These are phyloP conservation scores for Hemileccinum impolitum DNA, from an alignment of 768 basidiomycete genomes.

Conservation along the genomic window DNA sequence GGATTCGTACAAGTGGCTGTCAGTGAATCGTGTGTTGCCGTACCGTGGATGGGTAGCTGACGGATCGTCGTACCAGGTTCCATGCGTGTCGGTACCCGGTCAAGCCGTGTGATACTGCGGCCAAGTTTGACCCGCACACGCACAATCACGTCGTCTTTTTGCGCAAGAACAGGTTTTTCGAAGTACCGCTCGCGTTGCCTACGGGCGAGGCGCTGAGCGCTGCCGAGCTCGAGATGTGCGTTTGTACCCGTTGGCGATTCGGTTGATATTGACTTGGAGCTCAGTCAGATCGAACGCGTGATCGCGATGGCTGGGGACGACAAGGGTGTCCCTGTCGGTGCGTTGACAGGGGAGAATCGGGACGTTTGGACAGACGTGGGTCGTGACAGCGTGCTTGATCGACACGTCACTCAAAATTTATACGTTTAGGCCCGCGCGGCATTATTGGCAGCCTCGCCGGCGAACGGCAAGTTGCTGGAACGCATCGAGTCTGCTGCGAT, in stretches of 20 bases:
- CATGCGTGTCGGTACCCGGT: conserved; percentile 88
- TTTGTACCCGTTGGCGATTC: not conserved
- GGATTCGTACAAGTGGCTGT: conserved; percentile 94
- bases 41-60: not conserved
- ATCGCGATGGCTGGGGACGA: conserved; percentile 57
- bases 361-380: conserved; percentile 86
- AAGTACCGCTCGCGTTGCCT: conserved; percentile 65
- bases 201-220: conserved; percentile 71
- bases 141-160: conserved; percentile 91
- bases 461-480: conserved; percentile 66
- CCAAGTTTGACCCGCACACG: conserved; percentile 67
- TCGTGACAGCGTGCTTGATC: conserved; percentile 35
- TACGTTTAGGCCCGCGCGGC: conserved; percentile 49
- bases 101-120: conserved; percentile 78
- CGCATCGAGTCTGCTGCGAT: conserved; percentile 90
- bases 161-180: conserved; percentile 88
- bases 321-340: conserved; percentile 60
- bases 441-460: conserved; percentile 58
- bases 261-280: not conserved
- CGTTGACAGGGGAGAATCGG: conserved; percentile 84
- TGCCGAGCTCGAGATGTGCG: conserved; percentile 75
- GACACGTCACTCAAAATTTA: not conserved
- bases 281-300: conserved; percentile 65
- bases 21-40: conserved; percentile 20
- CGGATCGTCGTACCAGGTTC: conserved; percentile 50